Base-by-base conservation (phyloP, 148 eudicot genomes). In the Chenopodium suecicum region DNA sequence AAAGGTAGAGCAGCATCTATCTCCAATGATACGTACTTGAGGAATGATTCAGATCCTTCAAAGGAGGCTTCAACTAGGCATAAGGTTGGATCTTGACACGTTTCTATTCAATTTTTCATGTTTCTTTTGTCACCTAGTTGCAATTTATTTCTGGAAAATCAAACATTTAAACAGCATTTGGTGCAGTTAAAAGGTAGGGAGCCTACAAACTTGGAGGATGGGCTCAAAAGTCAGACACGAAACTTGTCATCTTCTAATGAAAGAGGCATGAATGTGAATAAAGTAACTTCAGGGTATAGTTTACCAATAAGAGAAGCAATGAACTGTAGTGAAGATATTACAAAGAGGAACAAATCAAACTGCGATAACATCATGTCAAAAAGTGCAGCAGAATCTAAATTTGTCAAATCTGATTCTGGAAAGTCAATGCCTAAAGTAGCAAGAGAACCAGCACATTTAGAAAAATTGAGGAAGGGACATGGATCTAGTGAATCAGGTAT, bases 181-280 rank as follows among this genome's bases (percentile, higher is more conserved):
- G 10, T 84, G 84, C 92, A 92, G 97, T 71, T 87, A 56, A 86
- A 84, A 76, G 88, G 83, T 63, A 73, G 62, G 85, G 88, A 81
- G 68, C 77, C 81, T 71, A 69, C 76, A 72, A 81, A 77, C 70
- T 48, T 86, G 9, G 85, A 82, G 78, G 89, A 84, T 74, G 86
- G 80, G 25, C 58, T 78, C 17, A 81, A 82, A 73, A 71, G 68
- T 73, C 88, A 88, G 31, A 74, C 32, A 77, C 81, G 82, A 76
- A 82, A 74, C 66, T 41, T 82, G 29, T 64, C 29, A 47, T 23
- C 60, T 7, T 62, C 77, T 12, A 56, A 74, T 27, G 79, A 75
- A 74, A 72, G 31, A 78, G 84, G 79, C 70, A 79, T 73, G 73
- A 82, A 78, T 85, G 82, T n/a, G 41, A 41, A 75, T 74, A 82